Evolutionary conservation across 2,329 filamentous ascomycete species (phyloP), one percentile per base, ranked within the genome.

Genomic region (Alternaria gaisen): DNA sequence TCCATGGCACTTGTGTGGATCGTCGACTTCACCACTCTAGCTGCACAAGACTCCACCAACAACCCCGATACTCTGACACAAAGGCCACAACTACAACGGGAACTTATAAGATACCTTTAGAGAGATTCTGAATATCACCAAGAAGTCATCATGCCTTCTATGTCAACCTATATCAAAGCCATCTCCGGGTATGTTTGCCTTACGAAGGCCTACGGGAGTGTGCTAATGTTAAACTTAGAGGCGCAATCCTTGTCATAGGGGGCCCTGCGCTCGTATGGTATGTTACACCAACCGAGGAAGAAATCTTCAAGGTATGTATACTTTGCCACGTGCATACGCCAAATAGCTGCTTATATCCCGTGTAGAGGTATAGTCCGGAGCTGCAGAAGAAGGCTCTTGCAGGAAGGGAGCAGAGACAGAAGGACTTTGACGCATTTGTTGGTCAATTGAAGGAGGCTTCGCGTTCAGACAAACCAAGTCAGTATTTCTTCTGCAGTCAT

Each of bases 371-470:
- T 83, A 98, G 94, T 79, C 94, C 94, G 0, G 95, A 98, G 34
- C 86, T 99, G n/a, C 91, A 95, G 76, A 91, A 92, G 79, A 88
- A 91, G 74, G 93, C 91, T 64, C 82, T 97, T n/a, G 93, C 94
- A 79, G 87, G 89, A 60, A 87, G 93, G 18, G 85, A 90, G 59
- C 88, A 91, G 77, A 87, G 87, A 61, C 88, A 95, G 74, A 86
- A 94, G 79, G 93, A 97, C 60, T 97, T 97, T 71, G 91, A 97
- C 75, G 87, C 93, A 57, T 98, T 97, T 74, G 91, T 97, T 28
- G 86, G 76, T 50, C 88, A 90, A 71, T 80, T 99, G 76, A 97
- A 97, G 84, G 88, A 94, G 71, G 92, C 94, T 78, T 91, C 92
- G 26, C 96, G 94, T 82, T 95, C 91, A 14, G 90, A 97, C 75